Conservation (phyloP, 495 filamentous ascomycete species). For the Aspergillus funiculosus region DNA sequence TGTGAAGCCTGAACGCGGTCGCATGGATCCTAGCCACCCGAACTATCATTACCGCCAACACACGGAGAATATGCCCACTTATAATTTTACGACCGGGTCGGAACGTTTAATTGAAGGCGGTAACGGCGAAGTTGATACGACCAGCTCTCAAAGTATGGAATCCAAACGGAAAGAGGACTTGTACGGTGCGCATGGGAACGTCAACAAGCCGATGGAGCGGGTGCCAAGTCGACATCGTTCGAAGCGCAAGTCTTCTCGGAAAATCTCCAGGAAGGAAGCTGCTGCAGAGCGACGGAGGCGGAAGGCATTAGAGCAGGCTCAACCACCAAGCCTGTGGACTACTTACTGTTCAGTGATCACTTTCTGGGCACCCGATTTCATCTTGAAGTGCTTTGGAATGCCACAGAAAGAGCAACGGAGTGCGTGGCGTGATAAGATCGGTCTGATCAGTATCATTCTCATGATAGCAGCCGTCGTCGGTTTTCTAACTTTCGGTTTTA, state of each 20-base stretch:
- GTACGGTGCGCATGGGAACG: conserved; percentile 35
- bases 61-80: conserved; percentile 68
- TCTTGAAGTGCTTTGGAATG: conserved; percentile 81
- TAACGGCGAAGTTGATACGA: conserved; percentile 51
- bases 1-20: conserved; percentile 79
- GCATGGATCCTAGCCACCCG: conserved; percentile 75
- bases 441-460: conserved; percentile 87
- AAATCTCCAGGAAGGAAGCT: conserved; percentile 42
- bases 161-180: conserved; percentile 41
- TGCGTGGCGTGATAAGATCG: conserved; percentile 99
- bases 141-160: conserved; percentile 51
- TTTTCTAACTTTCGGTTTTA: conserved; percentile 96
- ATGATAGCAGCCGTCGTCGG: conserved; percentile 85
- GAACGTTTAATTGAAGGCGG: conserved; percentile 81
- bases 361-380: conserved; percentile 86
- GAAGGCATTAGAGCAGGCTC: conserved; percentile 61
- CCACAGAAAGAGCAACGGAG: conserved; percentile 80
- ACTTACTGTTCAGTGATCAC: conserved; percentile 91
- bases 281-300: conserved; percentile 56
- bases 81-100: conserved; percentile 85
- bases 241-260: conserved; percentile 47
- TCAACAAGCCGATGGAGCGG: conserved; percentile 47
- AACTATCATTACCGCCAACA: conserved; percentile 92
- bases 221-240: conserved; percentile 37
- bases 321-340: conserved; percentile 86